Evolutionary conservation across 371 early-diverging fungal genomes (phyloP).

Genomic region (Apophysomyces trapeziformis): DNA sequence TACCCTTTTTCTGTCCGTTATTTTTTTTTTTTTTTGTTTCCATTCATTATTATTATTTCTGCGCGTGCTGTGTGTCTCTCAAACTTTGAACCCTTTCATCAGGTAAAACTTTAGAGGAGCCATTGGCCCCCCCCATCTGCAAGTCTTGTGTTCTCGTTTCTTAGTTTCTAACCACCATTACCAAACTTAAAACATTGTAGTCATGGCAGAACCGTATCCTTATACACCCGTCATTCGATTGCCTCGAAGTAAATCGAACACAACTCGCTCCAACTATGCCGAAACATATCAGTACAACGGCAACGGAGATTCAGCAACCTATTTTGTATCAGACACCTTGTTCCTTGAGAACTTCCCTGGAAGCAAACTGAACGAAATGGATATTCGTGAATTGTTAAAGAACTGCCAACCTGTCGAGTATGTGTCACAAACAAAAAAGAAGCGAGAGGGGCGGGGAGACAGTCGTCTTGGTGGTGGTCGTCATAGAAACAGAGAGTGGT

Average conservation of each 20-base stretch:
- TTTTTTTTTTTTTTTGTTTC: not conserved
- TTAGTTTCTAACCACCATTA: not conserved
- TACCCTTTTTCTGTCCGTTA: not conserved
- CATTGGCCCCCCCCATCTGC: not conserved
- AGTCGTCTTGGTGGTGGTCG: slow-evolving; percentile 8
- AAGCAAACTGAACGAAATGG: slow-evolving; percentile 37
- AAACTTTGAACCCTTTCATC: not conserved
- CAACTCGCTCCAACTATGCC: slow-evolving; percentile 19
- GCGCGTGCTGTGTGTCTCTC: too few species aligned
- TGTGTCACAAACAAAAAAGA: slow-evolving; percentile 14
- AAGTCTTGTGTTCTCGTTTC: not conserved
- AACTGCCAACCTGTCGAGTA: slow-evolving; percentile 52
- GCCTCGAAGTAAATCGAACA: slow-evolving; percentile 40
- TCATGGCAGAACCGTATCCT: slow-evolving; percentile 40
- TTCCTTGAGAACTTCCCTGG: slow-evolving; percentile 36
- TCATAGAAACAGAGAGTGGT: not conserved
- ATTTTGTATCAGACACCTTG: slow-evolving; percentile 46
- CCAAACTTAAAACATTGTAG: not conserved
- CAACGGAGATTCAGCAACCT: slow-evolving; percentile 27
- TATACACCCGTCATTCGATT: slow-evolving; percentile 42
- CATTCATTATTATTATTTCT: not conserved
- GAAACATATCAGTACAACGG: slow-evolving; percentile 8
- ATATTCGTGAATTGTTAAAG: slow-evolving; percentile 43
- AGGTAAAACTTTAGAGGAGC: slow-evolving; percentile 2
- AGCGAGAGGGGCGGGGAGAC: not conserved